Percentiles rank a stretch among this genome's conserved stretches.
phyloP scores from a whole-genome alignment of 208 protist genomes.

The Angomonas deanei region DNA sequence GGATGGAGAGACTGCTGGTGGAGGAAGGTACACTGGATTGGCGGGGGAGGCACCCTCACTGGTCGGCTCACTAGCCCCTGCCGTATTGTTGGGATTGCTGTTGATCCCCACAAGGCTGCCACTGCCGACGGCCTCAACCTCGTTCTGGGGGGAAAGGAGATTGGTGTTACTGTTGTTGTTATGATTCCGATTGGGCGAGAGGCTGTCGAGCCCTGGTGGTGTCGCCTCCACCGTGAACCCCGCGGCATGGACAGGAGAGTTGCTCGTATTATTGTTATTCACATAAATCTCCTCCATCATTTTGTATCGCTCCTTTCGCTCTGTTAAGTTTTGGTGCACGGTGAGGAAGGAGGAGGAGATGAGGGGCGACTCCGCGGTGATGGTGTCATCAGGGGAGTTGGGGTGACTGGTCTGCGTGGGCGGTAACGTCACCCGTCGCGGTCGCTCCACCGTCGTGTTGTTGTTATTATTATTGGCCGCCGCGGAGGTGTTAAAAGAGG shows the following conservation, averaged over 20 bases:
- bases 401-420: background rate
- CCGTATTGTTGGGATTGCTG: background rate
- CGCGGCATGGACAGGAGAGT: background rate
- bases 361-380: background rate
- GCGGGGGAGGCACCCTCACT: background rate
- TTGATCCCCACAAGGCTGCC: background rate
- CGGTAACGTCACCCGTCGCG: background rate
- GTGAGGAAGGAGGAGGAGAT: background rate
- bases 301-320: conserved; percentile 3
- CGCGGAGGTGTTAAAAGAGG: background rate
- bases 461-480: background rate
- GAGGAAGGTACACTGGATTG: too few relatives aligned
- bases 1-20: background rate
- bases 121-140: background rate
- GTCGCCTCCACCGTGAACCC: background rate
- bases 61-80: background rate
- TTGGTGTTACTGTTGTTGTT: background rate
- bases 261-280: background rate
- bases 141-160: background rate
- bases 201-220: background rate
- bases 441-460: background rate
- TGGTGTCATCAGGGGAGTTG: background rate
- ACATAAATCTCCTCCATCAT: background rate
- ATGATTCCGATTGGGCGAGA: too few relatives aligned
- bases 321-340: background rate